Evolutionary conservation across 1,139 yeast species (phyloP).

Genomic region (Yamadazyma sp.): DNA sequence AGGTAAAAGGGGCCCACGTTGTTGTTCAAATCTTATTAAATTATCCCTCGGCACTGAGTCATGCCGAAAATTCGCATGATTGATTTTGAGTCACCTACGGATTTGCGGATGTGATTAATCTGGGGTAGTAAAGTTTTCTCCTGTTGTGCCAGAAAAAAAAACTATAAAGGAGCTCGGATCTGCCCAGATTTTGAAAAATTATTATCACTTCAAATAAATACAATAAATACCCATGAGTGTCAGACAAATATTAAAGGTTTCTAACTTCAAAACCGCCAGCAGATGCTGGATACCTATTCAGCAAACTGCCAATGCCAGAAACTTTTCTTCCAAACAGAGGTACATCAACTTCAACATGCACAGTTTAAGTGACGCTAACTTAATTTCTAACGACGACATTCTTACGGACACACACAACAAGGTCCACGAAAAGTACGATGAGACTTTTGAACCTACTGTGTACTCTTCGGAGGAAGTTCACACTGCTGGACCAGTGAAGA

Average conservation of each 20-base stretch:
- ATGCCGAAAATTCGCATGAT: constrained; percentile 1
- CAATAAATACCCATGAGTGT: constrained; percentile 23
- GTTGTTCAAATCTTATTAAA: neutral
- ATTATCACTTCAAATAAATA: neutral
- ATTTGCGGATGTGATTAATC: constrained; percentile 6
- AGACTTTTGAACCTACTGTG: constrained; percentile 41
- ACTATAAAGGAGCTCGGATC: neutral
- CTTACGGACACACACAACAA: constrained; percentile 19
- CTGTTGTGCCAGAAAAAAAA: constrained; percentile 1
- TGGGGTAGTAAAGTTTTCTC: constrained; percentile 8
- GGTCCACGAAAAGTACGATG: constrained; percentile 24
- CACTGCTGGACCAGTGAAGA: constrained; percentile 50
- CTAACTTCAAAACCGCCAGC: constrained; percentile 43
- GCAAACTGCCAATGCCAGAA: constrained; percentile 15
- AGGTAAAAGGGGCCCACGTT: too few species aligned
- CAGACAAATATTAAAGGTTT: constrained; percentile 34
- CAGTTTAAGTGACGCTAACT: constrained; percentile 30
- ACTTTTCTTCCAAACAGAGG: constrained; percentile 42
- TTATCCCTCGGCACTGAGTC: neutral
- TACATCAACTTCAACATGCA: constrained; percentile 33
- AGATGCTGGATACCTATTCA: constrained; percentile 45
- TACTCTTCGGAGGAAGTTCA: constrained; percentile 42
- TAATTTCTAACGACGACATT: constrained; percentile 40
- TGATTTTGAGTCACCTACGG: constrained; percentile 1
- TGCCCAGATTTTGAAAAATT: neutral